Percentiles rank a stretch among this genome's conserved stretches.
Evolutionary conservation across 164 flowering plant genomes (phyloP).

Genomic region (Stephania cephalantha): DNA sequence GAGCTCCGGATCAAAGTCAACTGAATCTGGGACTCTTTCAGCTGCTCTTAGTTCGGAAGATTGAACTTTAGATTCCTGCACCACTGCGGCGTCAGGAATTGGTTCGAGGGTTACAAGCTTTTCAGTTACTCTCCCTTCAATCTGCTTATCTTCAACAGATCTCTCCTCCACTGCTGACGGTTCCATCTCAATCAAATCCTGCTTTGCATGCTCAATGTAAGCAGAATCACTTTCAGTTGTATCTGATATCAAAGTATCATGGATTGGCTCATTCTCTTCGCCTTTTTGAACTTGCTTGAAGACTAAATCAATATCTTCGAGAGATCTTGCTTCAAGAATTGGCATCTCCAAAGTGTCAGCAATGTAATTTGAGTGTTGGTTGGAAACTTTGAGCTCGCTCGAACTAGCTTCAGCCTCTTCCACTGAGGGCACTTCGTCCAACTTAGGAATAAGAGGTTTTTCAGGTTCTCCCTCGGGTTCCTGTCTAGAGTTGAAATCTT

Average conservation of each 20-base stretch:
- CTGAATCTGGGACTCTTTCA: neutral
- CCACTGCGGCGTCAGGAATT: neutral
- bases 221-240: neutral
- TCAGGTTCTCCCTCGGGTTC: constrained; percentile 10
- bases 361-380: neutral
- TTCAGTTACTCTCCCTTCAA: neutral
- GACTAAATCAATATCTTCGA: constrained; percentile 25
- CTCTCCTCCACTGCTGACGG: constrained; percentile 10
- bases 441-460: constrained; percentile 19
- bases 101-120: neutral
- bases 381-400: neutral
- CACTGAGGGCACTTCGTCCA: constrained; percentile 2
- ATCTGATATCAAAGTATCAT: neutral
- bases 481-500: constrained; percentile 10
- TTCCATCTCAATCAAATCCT: neutral
- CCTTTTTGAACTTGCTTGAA: constrained; percentile 19
- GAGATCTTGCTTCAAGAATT: constrained; percentile 31
- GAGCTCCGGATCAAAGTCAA: neutral
- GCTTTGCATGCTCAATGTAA: constrained; percentile 6
- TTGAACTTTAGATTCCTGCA: neutral
- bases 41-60: neutral
- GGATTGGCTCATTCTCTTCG: constrained; percentile 22
- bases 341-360: constrained; percentile 21
- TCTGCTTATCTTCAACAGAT: constrained; percentile 19
- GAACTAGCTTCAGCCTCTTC: constrained; percentile 1